Evolutionary conservation across 768 basidiomycete species (phyloP), one percentile per base, ranked within the genome.

Genomic region (Xerocomus spinulosus): DNA sequence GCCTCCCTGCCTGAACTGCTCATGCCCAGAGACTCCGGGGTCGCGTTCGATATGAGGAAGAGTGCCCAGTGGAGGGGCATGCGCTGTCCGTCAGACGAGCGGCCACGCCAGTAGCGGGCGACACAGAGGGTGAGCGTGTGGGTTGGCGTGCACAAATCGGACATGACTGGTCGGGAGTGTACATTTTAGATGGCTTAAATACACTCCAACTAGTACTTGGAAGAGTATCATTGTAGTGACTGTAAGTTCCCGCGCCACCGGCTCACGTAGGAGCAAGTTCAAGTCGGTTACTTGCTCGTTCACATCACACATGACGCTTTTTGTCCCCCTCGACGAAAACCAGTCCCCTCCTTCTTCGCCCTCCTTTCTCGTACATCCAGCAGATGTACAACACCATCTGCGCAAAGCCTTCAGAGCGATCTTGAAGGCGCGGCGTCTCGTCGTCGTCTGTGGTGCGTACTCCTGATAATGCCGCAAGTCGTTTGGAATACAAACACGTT

Each of bases 381-480:
- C 67, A 20, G 72, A 82, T 54, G 71, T 72, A 14, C 57, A 52
- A 25, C 60, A 68, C 30, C 79, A 85, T 45, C 60, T 84, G 29
- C 66, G 72, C 44, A 79, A 74, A 53, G 75, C 77, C 14, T 68
- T 85, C 48, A 82, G 78, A 58, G 73, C 87, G 25, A 82, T 92
- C 52, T 62, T 87, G 59, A 88, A 87, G 68, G 87, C 91, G 8
- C 85, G 78, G 65, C 78, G 87, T 43, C 77, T 93, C 59, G 87
- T 91, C n/a, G 83, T 92, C 55, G 80, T 93, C 46, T 89, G 84
- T 63, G 91, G 90, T 89, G 49, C 59, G 84, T 78, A 52, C 28
- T 36, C 36, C 41, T 51, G 44, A 54, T 58, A 46, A 33, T 42
- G 8, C 21, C 44, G 53, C 49, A n/a, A 28, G 23, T 41, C 33